Conservation (phyloP, 1,284 basidiomycete genomes). For the Ustilago loliicola region DNA sequence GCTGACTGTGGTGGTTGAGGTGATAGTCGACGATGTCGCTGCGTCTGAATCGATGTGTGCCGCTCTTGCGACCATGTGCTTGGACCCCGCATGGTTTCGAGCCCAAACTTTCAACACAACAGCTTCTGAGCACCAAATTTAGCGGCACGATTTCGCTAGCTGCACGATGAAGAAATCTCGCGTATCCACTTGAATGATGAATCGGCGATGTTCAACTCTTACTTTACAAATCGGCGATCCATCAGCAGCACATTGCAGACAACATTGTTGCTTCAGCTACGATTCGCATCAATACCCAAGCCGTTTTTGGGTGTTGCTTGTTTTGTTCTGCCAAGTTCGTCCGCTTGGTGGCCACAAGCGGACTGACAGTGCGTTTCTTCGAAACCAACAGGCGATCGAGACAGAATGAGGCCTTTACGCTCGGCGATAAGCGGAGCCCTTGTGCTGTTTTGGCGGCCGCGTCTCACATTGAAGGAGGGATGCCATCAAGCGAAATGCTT, state of each 20-base stretch:
- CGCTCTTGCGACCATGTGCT: not conserved
- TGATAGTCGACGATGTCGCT: not conserved
- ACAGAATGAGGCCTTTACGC: no score
- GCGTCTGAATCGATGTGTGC: not conserved
- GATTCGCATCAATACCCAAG: not conserved
- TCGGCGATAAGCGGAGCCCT: constrained; percentile 1
- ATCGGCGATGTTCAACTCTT: not conserved
- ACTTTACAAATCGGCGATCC: not conserved
- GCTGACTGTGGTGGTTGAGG: not conserved
- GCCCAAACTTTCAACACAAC: not conserved
- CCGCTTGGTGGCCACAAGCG: no score
- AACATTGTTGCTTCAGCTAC: not conserved
- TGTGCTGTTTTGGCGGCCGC: no score
- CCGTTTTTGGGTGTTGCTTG: no score
- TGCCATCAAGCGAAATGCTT: not conserved
- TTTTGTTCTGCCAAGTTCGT: no score
- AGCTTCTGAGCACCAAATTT: not conserved
- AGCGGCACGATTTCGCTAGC: not conserved
- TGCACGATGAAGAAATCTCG: not conserved
- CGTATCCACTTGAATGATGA: not conserved
- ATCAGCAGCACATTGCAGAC: no score
- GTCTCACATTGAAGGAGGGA: no score
- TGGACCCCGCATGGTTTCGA: not conserved
- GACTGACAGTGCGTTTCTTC: no score
- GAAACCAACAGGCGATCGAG: no score